Conservation (phyloP, 129 eudicot genomes). For the Flaveria trinervia region DNA sequence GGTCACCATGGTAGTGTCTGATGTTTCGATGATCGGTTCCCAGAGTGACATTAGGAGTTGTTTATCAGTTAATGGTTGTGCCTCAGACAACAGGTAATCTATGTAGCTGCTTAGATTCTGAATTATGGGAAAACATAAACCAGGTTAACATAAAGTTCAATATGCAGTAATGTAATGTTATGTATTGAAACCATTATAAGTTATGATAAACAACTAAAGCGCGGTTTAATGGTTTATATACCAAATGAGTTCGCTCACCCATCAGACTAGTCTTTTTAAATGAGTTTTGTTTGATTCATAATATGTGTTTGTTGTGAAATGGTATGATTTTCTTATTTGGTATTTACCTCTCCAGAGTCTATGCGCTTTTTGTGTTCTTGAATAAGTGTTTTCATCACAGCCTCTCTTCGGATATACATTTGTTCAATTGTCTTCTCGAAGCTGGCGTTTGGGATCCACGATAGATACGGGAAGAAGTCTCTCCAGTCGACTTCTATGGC, state of each 20-base stretch:
- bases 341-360: constrained; percentile 42
- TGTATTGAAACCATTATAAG: too few relatives aligned
- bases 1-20: constrained; percentile 49
- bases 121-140: background rate
- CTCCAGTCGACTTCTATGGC: constrained; percentile 66
- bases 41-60: constrained; percentile 47
- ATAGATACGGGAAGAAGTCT: constrained; percentile 60
- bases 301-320: background rate
- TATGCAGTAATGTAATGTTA: background rate
- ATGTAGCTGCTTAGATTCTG: constrained; percentile 36
- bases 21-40: constrained; percentile 52
- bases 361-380: constrained; percentile 34
- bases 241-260: too few relatives aligned
- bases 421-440: constrained; percentile 38
- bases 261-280: too few relatives aligned
- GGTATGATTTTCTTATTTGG: constrained; percentile 17
- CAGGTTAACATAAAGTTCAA: background rate
- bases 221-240: too few relatives aligned
- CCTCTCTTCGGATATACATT: constrained; percentile 36
- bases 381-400: constrained; percentile 51
- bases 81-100: constrained; percentile 43
- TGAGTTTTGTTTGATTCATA: too few relatives aligned
- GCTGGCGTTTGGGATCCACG: constrained; percentile 46
- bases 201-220: too few relatives aligned
- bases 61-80: constrained; percentile 37